Percentiles rank a stretch among this genome's conserved stretches.
Evolutionary conservation across 352 stramenopile genomes (phyloP).

Genomic region (Blastocystis sp.): DNA sequence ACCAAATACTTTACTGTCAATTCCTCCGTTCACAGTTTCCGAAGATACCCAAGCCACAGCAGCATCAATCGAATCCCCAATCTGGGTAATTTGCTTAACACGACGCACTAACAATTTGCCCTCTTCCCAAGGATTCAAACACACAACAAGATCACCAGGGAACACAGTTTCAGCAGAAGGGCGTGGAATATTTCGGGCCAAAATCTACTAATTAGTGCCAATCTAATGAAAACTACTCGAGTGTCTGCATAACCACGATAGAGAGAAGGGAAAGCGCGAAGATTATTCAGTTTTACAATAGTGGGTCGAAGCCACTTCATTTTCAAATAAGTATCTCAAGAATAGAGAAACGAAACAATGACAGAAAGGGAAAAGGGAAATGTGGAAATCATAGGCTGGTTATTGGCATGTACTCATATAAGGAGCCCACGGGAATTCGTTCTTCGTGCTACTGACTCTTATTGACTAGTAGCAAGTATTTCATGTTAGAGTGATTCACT

Average conservation of each 20-base stretch:
- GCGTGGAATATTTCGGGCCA: constrained; percentile 29
- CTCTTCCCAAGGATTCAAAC: constrained; percentile 17
- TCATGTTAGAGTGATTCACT: no score
- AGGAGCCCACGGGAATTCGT: no score
- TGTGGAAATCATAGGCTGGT: background rate
- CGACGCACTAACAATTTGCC: constrained; percentile 17
- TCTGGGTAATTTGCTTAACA: background rate
- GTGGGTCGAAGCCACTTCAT: constrained; percentile 58
- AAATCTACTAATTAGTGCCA: background rate
- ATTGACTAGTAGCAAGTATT: no score
- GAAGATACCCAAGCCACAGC: constrained; percentile 35
- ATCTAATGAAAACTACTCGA: background rate
- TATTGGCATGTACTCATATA: no score
- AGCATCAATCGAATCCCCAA: background rate
- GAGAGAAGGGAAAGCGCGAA: constrained; percentile 60
- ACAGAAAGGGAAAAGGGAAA: constrained; percentile 43
- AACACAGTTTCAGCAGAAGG: constrained; percentile 15
- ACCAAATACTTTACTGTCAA: constrained; percentile 41
- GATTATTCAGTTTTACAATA: constrained; percentile 60
- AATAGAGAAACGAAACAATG: background rate
- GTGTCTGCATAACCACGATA: constrained; percentile 49
- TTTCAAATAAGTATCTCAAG: background rate
- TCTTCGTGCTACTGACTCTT: no score
- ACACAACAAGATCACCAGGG: constrained; percentile 49
- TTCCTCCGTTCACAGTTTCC: constrained; percentile 45